Percentiles rank a stretch among this genome's conserved stretches.
These are phyloP conservation scores for Spathaspora hagerdaliae DNA, from an alignment of 805 yeast genomes.

Conservation along the genomic window DNA sequence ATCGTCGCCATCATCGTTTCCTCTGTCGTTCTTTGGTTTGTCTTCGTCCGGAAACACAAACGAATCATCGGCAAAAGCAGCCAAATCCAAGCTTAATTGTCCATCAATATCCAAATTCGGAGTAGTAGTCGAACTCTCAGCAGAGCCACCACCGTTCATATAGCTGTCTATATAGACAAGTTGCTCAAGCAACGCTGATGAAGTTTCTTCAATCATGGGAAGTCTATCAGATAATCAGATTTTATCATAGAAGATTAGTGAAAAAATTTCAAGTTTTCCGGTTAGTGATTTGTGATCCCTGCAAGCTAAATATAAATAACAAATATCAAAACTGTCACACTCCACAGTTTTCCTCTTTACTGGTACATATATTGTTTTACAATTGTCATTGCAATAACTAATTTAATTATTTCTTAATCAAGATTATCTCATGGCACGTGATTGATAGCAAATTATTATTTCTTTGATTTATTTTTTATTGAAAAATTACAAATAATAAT, in stretches of 20 bases:
- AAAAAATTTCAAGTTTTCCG: too few relatives aligned
- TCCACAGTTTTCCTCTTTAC: too few relatives aligned
- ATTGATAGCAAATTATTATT: not conserved
- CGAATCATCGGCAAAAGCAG: slow-evolving; percentile 79
- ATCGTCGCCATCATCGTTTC: slow-evolving; percentile 8
- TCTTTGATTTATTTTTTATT: too few relatives aligned
- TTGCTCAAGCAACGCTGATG: slow-evolving; percentile 61
- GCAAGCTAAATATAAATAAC: too few relatives aligned
- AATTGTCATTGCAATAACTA: too few relatives aligned
- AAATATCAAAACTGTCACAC: too few relatives aligned
- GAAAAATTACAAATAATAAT: too few relatives aligned
- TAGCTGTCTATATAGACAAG: slow-evolving; percentile 77
- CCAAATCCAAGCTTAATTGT: slow-evolving; percentile 51
- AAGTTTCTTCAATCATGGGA: slow-evolving; percentile 15
- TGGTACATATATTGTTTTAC: too few relatives aligned
- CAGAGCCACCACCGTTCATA: slow-evolving; percentile 50
- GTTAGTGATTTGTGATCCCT: too few relatives aligned
- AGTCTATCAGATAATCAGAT: too few relatives aligned
- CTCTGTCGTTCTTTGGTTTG: slow-evolving; percentile 37
- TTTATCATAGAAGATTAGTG: too few relatives aligned
- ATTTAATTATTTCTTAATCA: too few relatives aligned
- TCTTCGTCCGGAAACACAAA: slow-evolving; percentile 82
- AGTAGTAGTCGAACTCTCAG: slow-evolving; percentile 21
- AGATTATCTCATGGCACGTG: not conserved
- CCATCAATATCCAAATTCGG: slow-evolving; percentile 39